Base-by-base conservation (phyloP, 2,329 filamentous ascomycete species). In the Aspergillus brunneoviolaceus region DNA sequence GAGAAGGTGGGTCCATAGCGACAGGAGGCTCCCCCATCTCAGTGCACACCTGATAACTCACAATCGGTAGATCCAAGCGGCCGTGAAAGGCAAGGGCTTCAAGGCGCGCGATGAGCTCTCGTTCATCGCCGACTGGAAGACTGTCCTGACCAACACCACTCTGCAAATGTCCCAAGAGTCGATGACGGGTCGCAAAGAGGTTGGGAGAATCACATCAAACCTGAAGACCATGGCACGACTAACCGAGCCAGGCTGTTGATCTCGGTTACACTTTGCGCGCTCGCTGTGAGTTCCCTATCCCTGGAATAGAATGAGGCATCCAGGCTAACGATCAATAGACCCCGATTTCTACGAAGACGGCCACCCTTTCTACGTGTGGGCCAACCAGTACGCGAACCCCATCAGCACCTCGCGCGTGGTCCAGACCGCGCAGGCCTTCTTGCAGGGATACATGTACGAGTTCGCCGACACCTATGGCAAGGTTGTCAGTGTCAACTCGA, bases 141-240 rank as follows among this genome's bases (percentile, higher is more conserved):
- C 86, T 0, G 82, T 84, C 1, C 74, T 89, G 29, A 82, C 79
- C 1, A 75, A 85, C 59, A 83, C 85, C 0, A 72, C 73, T 0
- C 74, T 79, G 9, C 84, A 89, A 69, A 84, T 89, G 23, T 76
- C 83, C 4, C 83, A 86, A 68, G 71, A 86, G 49, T 87, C 84
- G 21, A 76, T 83, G 5, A 88, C 86, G 1, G 87, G 87, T 0
- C 85, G 84, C 67, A 87, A 87, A 64, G 87, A 89, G 42, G 52
- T 55, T 16, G 2, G n/a, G 9, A 12, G 9, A 5, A 9, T 48
- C 35, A 29, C 2, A 7, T 29, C 27, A 9, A 29, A 29, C 27
- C 27, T 29, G 27, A 3, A 4, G n/a, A 19, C 9, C 5, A 29
- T 29, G 2, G 27, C 9, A 1, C 2, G 64, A 16, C 19, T 29